Evolutionary conservation across 805 yeast species (phyloP), one percentile per base, ranked within the genome.

Genomic region (Cyberlindnera meyerae): DNA sequence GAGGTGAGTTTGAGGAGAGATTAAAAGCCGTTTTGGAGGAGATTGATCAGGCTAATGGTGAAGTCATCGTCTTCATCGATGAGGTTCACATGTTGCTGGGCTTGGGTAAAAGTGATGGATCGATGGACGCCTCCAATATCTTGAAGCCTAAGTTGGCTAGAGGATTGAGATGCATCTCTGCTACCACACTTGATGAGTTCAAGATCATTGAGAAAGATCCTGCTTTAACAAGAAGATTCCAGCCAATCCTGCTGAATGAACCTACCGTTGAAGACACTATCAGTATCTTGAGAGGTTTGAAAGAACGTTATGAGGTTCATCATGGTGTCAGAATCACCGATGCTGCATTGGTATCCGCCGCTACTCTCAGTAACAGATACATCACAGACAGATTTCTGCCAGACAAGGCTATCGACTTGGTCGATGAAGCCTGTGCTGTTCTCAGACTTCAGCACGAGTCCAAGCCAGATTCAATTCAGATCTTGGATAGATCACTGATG

Each of bases 371-470:
- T 32, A 85, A 87, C 55, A 72, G 98, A 45, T 90, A 90, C 58
- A 85, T 90, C 38, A 83, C 94, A 3, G 97, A 90, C 58, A 65
- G 97, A 37, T 88, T 79, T 52, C 65, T 90, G 26, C 98, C 98
- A 1, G 98, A 90, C 56, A 90, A 90, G 65, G 97, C 97, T 15
- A 90, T 90, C 47, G 98, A 90, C 61, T 71, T 90, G 47, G 93
- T 90, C 2, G 98, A 90, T 62, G 98, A 90, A 57, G 97, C 97
- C 0, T 89, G 97, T 64, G 93, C 97, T 4, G 95, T 95, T 0
- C 68, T 90, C 40, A 70, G 98, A 47, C 67, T 90, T 41, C 98
- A 90, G 61, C 97, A 93, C 58, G 98, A 90, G 63, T 87, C 96
- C 2, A 89, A 88, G 57, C 98, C 98, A 0, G 98, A 90, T 55